Evolutionary conservation across 1,284 basidiomycete species (phyloP).

Genomic region (Austropuccinia psidii): DNA sequence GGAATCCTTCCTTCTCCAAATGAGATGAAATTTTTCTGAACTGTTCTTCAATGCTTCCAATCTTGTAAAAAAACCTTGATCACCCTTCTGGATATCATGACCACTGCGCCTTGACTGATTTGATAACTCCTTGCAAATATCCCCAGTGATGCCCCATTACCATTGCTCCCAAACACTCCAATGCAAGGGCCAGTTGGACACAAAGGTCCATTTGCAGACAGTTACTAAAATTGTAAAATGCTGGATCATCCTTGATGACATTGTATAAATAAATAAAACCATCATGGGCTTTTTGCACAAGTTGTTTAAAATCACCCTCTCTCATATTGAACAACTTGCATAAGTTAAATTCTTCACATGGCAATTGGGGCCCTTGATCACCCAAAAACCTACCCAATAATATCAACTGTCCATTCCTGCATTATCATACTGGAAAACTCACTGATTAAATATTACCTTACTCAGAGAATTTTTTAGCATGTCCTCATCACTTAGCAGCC

Average conservation of each 20-base stretch:
- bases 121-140: not conserved
- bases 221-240: not conserved
- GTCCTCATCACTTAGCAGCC: too few species aligned
- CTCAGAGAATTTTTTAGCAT: too few species aligned
- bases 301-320: not conserved
- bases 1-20: not conserved
- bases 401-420: too few species aligned
- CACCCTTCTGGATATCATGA: not conserved
- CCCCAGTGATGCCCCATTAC: not conserved
- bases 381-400: too few species aligned
- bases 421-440: too few species aligned
- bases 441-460: too few species aligned
- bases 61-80: too few species aligned
- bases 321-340: not conserved
- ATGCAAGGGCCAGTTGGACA: not conserved
- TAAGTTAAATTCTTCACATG: not conserved
- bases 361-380: too few species aligned
- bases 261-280: not conserved
- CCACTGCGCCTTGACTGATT: not conserved
- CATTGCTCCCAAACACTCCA: too few species aligned
- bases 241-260: not conserved
- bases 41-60: too few species aligned
- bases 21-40: not conserved
- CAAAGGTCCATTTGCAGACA: not conserved
- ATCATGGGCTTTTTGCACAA: not conserved